Percentiles rank a stretch among this genome's conserved stretches.
Conservation (phyloP, 805 yeast genomes). For the Danielia reshetovae region DNA sequence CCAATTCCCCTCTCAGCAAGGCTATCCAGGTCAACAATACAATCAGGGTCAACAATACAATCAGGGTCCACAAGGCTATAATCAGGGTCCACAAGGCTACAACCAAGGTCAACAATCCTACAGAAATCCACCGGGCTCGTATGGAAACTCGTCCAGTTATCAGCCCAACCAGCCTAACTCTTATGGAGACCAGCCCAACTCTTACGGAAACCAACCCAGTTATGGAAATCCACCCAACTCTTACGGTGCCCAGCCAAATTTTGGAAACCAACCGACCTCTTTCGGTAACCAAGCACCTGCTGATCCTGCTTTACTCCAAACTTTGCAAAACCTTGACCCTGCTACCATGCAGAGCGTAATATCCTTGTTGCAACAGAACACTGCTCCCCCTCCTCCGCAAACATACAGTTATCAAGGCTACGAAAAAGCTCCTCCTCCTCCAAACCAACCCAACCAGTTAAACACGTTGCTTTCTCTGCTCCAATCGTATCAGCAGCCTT, state of each 20-base stretch:
- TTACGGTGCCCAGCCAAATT: background rate
- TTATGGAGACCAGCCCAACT: background rate
- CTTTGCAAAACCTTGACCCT: constrained; percentile 27
- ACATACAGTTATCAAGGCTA: background rate
- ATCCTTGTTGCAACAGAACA: constrained; percentile 21
- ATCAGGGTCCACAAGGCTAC: background rate
- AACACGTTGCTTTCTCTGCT: constrained; percentile 10
- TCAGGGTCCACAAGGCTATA: background rate
- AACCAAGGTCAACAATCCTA: background rate
- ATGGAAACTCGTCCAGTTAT: no score
- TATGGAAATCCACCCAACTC: background rate
- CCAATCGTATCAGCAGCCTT: constrained; percentile 8
- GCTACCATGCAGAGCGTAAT: constrained; percentile 31
- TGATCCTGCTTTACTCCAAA: constrained; percentile 14
- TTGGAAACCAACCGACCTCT: background rate
- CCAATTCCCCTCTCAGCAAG: constrained; percentile 1
- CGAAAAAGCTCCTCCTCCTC: background rate
- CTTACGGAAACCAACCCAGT: background rate
- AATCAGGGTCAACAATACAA: background rate
- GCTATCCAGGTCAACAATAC: constrained; percentile 1
- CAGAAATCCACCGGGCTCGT: background rate
- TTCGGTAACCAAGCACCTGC: constrained; percentile 1
- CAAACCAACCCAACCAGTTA: constrained; percentile 6
- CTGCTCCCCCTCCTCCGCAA: constrained; percentile 3
- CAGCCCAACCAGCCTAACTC: background rate